phyloP scores from a whole-genome alignment of 805 yeast species.

The Saccharomycopsis fermentans region DNA sequence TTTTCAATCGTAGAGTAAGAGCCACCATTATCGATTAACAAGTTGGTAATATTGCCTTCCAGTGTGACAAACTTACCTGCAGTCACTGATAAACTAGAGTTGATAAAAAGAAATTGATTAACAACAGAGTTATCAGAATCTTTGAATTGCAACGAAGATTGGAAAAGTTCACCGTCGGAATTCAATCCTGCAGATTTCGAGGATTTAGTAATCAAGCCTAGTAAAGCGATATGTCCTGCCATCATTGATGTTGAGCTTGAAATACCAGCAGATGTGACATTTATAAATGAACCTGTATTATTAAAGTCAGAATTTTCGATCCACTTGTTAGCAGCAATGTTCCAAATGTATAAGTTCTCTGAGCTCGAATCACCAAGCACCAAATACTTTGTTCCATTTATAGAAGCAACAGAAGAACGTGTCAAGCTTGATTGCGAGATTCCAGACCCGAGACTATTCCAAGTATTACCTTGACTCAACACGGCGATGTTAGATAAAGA shows the following conservation, averaged over 20 bases:
- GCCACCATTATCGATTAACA: conserved; percentile 8
- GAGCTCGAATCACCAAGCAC: conserved; percentile 27
- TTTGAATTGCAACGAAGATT: conserved; percentile 22
- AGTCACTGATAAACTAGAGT: conserved; percentile 10
- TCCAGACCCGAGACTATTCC: conserved; percentile 24
- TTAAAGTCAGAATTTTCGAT: conserved; percentile 21
- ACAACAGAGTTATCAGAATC: not conserved
- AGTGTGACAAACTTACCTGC: conserved; percentile 24
- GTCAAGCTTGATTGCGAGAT: conserved; percentile 14
- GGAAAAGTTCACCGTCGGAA: conserved; percentile 19
- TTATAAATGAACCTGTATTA: conserved; percentile 19
- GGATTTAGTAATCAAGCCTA: conserved; percentile 12
- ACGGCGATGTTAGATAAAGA: conserved; percentile 29
- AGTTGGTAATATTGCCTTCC: conserved; percentile 10
- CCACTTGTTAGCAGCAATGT: conserved; percentile 30
- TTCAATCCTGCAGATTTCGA: conserved; percentile 19
- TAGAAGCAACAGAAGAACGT: conserved; percentile 26
- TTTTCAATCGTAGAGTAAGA: conserved; percentile 20
- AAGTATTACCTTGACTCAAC: conserved; percentile 29
- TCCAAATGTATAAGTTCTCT: conserved; percentile 29
- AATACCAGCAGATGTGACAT: conserved; percentile 23
- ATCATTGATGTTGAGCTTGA: conserved; percentile 19
- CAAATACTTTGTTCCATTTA: conserved; percentile 33
- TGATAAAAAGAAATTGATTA: conserved; percentile 13
- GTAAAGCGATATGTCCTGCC: conserved; percentile 22